Evolutionary conservation across 176 grass and related monocot species (phyloP).

Genomic region (Luzula sylvatica): DNA sequence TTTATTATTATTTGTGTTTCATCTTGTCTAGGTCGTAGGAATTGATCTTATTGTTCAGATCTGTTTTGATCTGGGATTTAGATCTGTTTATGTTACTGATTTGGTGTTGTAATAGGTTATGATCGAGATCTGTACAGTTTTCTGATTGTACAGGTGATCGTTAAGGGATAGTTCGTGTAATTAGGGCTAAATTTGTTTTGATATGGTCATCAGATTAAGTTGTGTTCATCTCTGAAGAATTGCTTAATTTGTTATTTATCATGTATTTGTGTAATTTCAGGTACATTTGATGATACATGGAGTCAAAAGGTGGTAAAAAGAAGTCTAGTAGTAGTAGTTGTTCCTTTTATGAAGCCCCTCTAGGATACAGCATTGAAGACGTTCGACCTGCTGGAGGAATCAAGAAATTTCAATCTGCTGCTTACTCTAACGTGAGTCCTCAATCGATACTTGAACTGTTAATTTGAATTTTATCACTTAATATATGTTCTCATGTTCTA

Average conservation of each 20-base stretch:
- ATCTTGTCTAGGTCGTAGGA: background rate
- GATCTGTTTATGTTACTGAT: background rate
- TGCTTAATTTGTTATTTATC: background rate
- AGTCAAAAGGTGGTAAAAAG: conserved; percentile 35
- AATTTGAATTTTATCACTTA: background rate
- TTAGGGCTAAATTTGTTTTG: no score
- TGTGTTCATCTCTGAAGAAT: no score
- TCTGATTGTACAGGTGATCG: no score
- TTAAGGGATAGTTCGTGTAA: no score
- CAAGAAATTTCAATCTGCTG: conserved; percentile 42
- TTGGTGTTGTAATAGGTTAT: background rate
- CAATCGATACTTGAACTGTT: background rate
- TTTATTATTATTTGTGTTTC: background rate
- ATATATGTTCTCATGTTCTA: conserved; percentile 3
- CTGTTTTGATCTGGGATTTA: background rate
- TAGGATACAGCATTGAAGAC: conserved; percentile 41
- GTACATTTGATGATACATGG: conserved; percentile 33
- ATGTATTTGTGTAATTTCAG: conserved; percentile 11
- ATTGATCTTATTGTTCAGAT: background rate
- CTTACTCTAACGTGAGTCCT: conserved; percentile 33
- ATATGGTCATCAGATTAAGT: no score
- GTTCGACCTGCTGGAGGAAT: conserved; percentile 36
- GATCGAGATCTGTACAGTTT: background rate
- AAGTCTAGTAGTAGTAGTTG: conserved; percentile 33
- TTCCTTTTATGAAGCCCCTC: conserved; percentile 34